Base-by-base conservation (phyloP, 345 rosid species). In the Salix koriyanagi region DNA sequence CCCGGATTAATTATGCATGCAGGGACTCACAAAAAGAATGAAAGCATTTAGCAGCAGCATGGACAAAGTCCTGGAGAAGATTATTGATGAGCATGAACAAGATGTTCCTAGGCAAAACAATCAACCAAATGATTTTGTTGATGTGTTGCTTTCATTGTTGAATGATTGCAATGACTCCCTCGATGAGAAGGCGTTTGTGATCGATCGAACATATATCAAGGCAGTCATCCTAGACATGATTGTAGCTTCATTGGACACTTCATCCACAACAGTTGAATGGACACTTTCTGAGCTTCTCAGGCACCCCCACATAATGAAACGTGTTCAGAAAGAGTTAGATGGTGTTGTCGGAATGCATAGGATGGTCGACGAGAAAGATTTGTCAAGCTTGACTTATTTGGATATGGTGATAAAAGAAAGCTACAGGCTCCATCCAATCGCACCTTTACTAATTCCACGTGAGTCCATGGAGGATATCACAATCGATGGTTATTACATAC, bases 171-270 rank as follows among this genome's bases (percentile, higher is more conserved):
- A 64, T 34, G 12, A 64, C 14, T 54, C 76, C 21, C 16, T 28
- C 2, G 62, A 70, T n/a, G 39, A 50, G 4, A 62, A 54, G 26
- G 13, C 25, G 3, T 66, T 36, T 11, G 56, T 71, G 9, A 75
- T 82, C 41, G 75, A 74, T 44, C 52, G 77, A 73, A 23, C 73
- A 7, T 60, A 79, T 14, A 65, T 85, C 25, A 83, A 85, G 41
- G 81, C 84, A 14, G 34, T 83, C 7, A 34, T 80, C 23, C 61
- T 80, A 10, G 88, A 85, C 79, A 76, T 83, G 67, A 69, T 81
- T 6, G 62, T 52, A 15, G 83, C 65, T 0, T 65, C 81, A 12
- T 23, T 78, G 0, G 86, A 83, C 4, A 74, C 84, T 19, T 66
- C 81, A 13, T 36, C 81, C 1, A 13, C 72, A 0, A 42, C 70